Conservation (phyloP, 2,329 filamentous ascomycete genomes). For the Scolecobasidium constrictum region DNA sequence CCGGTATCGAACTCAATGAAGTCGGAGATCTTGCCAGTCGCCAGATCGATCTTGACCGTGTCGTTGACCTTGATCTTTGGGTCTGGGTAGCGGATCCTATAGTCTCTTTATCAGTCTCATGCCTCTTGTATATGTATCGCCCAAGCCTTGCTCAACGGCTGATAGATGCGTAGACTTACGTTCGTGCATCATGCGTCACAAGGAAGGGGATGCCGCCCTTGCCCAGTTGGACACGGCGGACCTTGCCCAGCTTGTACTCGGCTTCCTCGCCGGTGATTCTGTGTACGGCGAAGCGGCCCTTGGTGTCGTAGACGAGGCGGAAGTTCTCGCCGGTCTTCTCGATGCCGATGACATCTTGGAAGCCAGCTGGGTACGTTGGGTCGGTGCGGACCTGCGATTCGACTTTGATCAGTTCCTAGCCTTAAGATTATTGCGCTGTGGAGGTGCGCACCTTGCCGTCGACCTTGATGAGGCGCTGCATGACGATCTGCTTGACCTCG, state of each 20-base stretch:
- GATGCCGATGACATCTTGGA: constrained; percentile 99
- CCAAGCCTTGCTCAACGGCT: constrained; percentile 99
- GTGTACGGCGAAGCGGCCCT: constrained; percentile 99
- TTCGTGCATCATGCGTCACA: constrained; percentile 99
- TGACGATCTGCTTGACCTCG: constrained; percentile 94
- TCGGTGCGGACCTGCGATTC: constrained; percentile 99
- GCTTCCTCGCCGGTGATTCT: constrained; percentile 98
- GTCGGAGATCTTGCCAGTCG: constrained; percentile 95
- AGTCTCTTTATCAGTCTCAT: constrained; percentile 27
- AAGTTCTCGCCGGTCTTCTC: constrained; percentile 99
- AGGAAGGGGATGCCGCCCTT: constrained; percentile 99
- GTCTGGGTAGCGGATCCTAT: constrained; percentile 98
- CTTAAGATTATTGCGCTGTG: too few species aligned
- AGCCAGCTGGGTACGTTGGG: constrained; percentile 90
- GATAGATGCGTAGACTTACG: constrained; percentile 99
- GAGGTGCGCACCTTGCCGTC: constrained; percentile 81
- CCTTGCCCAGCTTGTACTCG: constrained; percentile 99
- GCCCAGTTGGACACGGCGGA: constrained; percentile 98
- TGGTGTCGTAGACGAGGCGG: constrained; percentile 99
- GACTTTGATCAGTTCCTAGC: constrained; percentile 99
- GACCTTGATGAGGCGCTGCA: constrained; percentile 99
- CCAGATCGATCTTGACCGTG: constrained; percentile 97
- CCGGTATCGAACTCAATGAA: constrained; percentile 99
- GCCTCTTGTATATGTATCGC: constrained; percentile 43
- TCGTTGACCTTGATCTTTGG: constrained; percentile 99